Base-by-base conservation (phyloP, 2,329 filamentous ascomycete genomes). In the Aspergillus ustus region DNA sequence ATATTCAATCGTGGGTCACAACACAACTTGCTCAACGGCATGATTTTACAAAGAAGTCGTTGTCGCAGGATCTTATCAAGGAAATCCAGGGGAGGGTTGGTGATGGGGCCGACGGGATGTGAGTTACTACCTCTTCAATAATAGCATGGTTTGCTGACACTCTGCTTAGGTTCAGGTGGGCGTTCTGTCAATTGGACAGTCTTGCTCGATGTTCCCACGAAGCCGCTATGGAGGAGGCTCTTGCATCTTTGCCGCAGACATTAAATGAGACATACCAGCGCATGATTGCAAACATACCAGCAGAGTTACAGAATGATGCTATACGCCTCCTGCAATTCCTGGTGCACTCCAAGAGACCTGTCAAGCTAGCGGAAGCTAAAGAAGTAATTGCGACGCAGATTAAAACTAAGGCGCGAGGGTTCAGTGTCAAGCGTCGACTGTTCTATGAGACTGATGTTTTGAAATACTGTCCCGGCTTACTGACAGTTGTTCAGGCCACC, bases 31-130 rank as follows among this genome's bases (percentile, higher is more conserved):
- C 48, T 50, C 15, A 29, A 50, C 48, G 22, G 48, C 48, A 11
- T 50, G 48, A 50, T 22, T 50, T 29, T 50, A 50, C 48, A 25
- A 20, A 50, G 48, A 50, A 50, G 48, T 50, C 48, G n/a, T 50
- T 50, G 48, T 6, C 48, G n/a, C 48, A 50, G 48, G 48, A 50
- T 22, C 48, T 50, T 50, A 17, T 48, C 19, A 28, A 50, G 22
- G 11, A 28, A 13, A 50, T 50, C 7, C 8, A 29, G 22, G 25
- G 3, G 4, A 50, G 25, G 48, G 22, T 50, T 22, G 48, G 48
- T 17, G 48, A 50, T 28, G 22, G 45, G 19, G 45, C 45, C 19
- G 19, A 48, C 45, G 19, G 45, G 45, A 48, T 48, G 45, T 48
- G 45, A 48, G 45, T 19, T 48, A 15, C 9, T 20, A 48, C 19